Percentiles rank a stretch among this genome's conserved stretches.
Conservation (phyloP, 1,284 basidiomycete genomes). For the Malassezia equina region DNA sequence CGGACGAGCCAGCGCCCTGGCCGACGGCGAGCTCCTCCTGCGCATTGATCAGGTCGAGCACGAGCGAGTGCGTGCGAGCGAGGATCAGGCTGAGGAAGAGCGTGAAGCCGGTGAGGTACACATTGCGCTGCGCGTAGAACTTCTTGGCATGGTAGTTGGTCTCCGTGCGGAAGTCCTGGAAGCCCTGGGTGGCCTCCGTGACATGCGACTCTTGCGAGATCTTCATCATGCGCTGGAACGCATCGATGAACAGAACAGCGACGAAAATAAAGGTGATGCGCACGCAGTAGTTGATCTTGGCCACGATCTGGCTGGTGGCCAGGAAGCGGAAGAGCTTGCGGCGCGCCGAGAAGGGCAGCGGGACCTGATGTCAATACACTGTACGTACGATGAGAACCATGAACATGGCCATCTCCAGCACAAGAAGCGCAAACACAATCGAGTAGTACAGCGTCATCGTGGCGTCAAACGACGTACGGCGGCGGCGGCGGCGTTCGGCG, state of each 20-base stretch:
- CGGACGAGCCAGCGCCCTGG: slow-evolving; percentile 20
- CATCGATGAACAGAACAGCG: slow-evolving; percentile 69
- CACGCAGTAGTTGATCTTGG: slow-evolving; percentile 55
- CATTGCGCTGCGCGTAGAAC: slow-evolving; percentile 67
- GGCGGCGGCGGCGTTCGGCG: not conserved
- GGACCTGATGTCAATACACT: slow-evolving; percentile 47
- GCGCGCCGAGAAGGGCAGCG: slow-evolving; percentile 64
- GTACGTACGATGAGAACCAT: slow-evolving; percentile 38
- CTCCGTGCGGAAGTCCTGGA: slow-evolving; percentile 65
- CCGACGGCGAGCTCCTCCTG: slow-evolving; percentile 65
- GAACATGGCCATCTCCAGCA: slow-evolving; percentile 46
- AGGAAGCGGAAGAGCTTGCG: slow-evolving; percentile 67
- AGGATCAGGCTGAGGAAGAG: slow-evolving; percentile 73
- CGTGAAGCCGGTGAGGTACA: slow-evolving; percentile 68
- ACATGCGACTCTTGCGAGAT: slow-evolving; percentile 66
- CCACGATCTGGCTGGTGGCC: slow-evolving; percentile 50
- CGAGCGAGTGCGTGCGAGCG: slow-evolving; percentile 80
- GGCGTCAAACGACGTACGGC: not conserved
- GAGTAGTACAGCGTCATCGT: slow-evolving; percentile 46
- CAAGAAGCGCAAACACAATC: slow-evolving; percentile 43
- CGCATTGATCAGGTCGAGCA: slow-evolving; percentile 76
- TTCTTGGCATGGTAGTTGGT: slow-evolving; percentile 72
- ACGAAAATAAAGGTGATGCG: slow-evolving; percentile 96
- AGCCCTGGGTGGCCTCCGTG: slow-evolving; percentile 57
- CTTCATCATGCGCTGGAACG: slow-evolving; percentile 82